Conservation (phyloP, 129 eudicot genomes). For the Ambrosia artemisiifolia region DNA sequence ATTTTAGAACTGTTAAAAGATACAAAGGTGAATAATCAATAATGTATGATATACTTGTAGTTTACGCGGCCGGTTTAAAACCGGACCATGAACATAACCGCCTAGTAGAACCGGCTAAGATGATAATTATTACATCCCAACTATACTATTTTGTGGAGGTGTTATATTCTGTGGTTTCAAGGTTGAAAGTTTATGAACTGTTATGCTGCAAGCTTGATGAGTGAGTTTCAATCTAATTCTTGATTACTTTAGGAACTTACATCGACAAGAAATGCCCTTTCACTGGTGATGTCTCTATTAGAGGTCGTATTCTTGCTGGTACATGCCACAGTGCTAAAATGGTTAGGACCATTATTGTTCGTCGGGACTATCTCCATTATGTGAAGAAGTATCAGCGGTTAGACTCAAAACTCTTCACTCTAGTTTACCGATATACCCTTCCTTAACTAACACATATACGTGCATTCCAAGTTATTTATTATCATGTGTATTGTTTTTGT, state of each 20-base stretch:
- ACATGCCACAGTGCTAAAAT: constrained; percentile 45
- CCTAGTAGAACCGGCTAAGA: not conserved
- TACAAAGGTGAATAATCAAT: no score
- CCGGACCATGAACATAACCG: no score
- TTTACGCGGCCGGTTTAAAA: no score
- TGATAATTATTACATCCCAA: not conserved
- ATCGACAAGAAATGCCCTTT: constrained; percentile 46
- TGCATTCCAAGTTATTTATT: not conserved
- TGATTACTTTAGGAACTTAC: constrained; percentile 31
- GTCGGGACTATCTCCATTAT: constrained; percentile 37
- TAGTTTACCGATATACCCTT: not conserved
- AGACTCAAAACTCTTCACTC: not conserved
- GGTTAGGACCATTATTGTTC: constrained; percentile 45
- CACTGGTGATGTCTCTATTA: constrained; percentile 42
- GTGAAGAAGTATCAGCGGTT: constrained; percentile 44
- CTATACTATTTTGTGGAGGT: no score
- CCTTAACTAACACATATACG: not conserved
- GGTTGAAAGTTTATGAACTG: not conserved
- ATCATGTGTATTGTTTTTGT: not conserved
- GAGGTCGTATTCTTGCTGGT: constrained; percentile 48
- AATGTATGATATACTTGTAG: no score
- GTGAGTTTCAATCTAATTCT: not conserved
- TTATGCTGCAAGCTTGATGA: not conserved
- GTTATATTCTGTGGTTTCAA: no score
- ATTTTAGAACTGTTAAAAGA: no score